Evolutionary conservation across 2,329 filamentous ascomycete genomes (phyloP).

Genomic region (Penicillium sp.): DNA sequence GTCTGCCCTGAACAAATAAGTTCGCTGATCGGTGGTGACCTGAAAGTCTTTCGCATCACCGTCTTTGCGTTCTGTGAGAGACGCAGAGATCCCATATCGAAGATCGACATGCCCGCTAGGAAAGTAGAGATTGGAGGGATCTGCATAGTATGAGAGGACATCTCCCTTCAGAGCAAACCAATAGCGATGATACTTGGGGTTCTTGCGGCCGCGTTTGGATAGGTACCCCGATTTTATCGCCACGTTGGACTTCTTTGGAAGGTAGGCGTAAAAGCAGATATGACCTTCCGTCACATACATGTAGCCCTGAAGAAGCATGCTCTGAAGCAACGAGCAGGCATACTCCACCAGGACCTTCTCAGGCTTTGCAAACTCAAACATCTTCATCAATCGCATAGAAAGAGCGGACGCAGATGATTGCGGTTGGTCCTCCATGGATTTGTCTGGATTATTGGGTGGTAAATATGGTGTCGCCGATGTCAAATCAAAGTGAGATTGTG

Average conservation of each 20-base stretch:
- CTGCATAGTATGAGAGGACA: conserved; percentile 78
- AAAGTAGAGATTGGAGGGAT: conserved; percentile 79
- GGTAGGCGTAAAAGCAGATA: conserved; percentile 92
- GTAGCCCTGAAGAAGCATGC: conserved; percentile 82
- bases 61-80: conserved; percentile 53
- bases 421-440: conserved; percentile 47
- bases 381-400: conserved; percentile 65
- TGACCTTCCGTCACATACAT: conserved; percentile 91
- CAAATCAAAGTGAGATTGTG: conserved; percentile 51
- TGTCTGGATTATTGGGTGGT: conserved; percentile 17
- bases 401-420: conserved; percentile 48
- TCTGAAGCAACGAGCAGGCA: conserved; percentile 86
- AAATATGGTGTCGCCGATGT: conserved; percentile 15
- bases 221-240: conserved; percentile 80
- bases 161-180: conserved; percentile 92
- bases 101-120: conserved; percentile 86
- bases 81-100: conserved; percentile 82
- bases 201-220: conserved; percentile 77
- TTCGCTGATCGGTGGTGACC: conserved; percentile 71
- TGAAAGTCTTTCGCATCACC: conserved; percentile 70
- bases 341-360: conserved; percentile 88
- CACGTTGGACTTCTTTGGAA: conserved; percentile 79
- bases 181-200: conserved; percentile 77
- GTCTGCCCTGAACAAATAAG: conserved; percentile 81
- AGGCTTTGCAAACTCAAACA: conserved; percentile 70